These are phyloP conservation scores for Lanmaoa rubissima DNA, from an alignment of 768 basidiomycete genomes.

Conservation along the genomic window DNA sequence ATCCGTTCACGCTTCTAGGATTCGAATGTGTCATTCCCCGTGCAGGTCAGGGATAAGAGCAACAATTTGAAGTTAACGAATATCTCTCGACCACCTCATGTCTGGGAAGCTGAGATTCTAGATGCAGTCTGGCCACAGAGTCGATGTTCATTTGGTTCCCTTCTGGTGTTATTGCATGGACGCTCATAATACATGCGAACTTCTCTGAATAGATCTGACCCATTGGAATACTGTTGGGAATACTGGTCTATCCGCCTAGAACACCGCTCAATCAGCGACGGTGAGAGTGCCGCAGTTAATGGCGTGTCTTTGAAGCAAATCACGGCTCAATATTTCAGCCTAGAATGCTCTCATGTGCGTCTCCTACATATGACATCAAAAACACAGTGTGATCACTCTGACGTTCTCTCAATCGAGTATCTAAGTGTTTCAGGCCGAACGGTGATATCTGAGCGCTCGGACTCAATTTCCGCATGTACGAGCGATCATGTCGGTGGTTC, in stretches of 20 bases:
- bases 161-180: neutral
- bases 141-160: neutral
- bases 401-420: neutral
- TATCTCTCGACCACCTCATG: neutral
- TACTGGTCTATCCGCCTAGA: neutral
- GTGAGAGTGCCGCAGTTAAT: neutral
- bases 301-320: neutral
- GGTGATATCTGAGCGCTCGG: neutral
- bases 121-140: neutral
- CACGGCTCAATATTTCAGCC: neutral
- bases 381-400: neutral
- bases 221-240: neutral
- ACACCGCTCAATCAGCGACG: conserved; percentile 6
- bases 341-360: neutral
- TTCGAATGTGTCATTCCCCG: neutral
- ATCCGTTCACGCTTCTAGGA: neutral
- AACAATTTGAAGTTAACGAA: neutral
- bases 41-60: conserved; percentile 2
- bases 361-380: neutral
- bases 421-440: neutral
- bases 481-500: neutral
- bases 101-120: neutral
- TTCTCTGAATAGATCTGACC: neutral
- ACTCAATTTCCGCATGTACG: neutral
- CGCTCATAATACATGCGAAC: neutral